Evolutionary conservation across 129 eudicot species (phyloP).

Genomic region (Heracleum sosnowskyi): DNA sequence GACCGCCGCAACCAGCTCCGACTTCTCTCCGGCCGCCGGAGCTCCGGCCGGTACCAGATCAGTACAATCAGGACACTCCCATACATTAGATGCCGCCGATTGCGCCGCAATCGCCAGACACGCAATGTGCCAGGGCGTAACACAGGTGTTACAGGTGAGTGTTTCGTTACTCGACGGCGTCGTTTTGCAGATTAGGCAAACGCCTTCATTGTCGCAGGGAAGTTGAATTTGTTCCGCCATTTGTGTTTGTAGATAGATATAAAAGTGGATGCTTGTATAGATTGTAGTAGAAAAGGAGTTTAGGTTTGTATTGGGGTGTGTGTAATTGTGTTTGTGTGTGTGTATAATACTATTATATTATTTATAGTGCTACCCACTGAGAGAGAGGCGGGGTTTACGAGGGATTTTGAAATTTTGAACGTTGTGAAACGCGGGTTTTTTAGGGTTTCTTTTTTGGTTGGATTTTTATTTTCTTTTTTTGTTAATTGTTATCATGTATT

Average conservation of each 20-base stretch:
- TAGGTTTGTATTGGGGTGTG: too few species aligned
- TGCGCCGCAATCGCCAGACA: slow-evolving; percentile 23
- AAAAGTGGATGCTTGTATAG: neutral
- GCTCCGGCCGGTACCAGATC: neutral
- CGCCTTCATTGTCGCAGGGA: slow-evolving; percentile 46
- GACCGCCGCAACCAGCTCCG: slow-evolving; percentile 26
- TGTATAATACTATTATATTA: too few species aligned
- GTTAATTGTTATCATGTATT: too few species aligned
- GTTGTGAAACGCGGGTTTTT: too few species aligned
- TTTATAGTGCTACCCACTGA: too few species aligned
- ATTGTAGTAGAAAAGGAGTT: too few species aligned
- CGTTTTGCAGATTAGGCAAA: slow-evolving; percentile 40
- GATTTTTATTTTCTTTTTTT: too few species aligned
- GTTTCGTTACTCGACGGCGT: slow-evolving; percentile 18
- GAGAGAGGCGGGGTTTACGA: too few species aligned
- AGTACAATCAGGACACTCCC: slow-evolving; percentile 49
- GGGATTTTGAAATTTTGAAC: too few species aligned
- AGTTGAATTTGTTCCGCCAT: slow-evolving; percentile 35
- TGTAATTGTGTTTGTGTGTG: neutral
- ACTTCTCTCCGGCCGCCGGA: slow-evolving; percentile 4
- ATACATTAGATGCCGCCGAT: slow-evolving; percentile 24
- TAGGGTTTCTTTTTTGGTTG: too few species aligned
- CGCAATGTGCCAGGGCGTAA: slow-evolving; percentile 39
- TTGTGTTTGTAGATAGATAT: neutral
- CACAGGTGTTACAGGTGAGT: slow-evolving; percentile 35